phyloP scores from a whole-genome alignment of 352 stramenopile genomes.

The Phytophthora idaei region DNA sequence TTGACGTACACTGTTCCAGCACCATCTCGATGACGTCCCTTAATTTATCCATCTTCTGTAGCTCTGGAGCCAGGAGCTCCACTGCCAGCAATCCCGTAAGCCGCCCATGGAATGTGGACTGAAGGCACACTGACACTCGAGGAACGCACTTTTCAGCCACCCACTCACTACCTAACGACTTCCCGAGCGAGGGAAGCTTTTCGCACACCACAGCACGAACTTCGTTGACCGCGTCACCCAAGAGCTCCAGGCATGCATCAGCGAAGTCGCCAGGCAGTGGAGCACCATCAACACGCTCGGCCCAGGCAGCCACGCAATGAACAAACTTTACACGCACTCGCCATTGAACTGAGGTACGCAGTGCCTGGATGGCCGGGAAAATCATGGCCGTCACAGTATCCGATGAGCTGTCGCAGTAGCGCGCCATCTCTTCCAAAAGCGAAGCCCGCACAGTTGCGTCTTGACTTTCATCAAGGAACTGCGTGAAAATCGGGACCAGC shows the following conservation, averaged over 20 bases:
- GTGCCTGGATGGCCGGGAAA: conserved; percentile 68
- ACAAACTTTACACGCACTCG: conserved; percentile 87
- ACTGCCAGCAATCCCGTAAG: conserved; percentile 75
- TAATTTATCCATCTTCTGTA: conserved; percentile 76
- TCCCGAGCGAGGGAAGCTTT: conserved; percentile 67
- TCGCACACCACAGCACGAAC: conserved; percentile 69
- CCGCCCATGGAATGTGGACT: conserved; percentile 75
- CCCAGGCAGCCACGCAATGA: conserved; percentile 84
- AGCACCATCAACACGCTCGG: conserved; percentile 64
- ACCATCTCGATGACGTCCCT: conserved; percentile 67
- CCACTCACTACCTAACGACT: conserved; percentile 81
- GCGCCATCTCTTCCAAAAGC: conserved; percentile 83
- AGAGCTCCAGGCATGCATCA: conserved; percentile 68
- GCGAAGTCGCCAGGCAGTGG: conserved; percentile 71
- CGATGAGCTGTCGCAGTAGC: conserved; percentile 71
- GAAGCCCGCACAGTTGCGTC: conserved; percentile 78
- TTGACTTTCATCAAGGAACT: conserved; percentile 83
- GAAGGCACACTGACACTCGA: conserved; percentile 63
- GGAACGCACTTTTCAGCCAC: conserved; percentile 71
- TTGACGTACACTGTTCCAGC: conserved; percentile 77
- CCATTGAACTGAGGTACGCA: conserved; percentile 76
- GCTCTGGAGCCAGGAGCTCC: conserved; percentile 62
- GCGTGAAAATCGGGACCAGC: conserved; percentile 82
- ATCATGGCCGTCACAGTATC: conserved; percentile 74
- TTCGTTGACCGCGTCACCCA: conserved; percentile 73